Conservation (phyloP, 495 filamentous ascomycete genomes). For the Podospora fimiseda region DNA sequence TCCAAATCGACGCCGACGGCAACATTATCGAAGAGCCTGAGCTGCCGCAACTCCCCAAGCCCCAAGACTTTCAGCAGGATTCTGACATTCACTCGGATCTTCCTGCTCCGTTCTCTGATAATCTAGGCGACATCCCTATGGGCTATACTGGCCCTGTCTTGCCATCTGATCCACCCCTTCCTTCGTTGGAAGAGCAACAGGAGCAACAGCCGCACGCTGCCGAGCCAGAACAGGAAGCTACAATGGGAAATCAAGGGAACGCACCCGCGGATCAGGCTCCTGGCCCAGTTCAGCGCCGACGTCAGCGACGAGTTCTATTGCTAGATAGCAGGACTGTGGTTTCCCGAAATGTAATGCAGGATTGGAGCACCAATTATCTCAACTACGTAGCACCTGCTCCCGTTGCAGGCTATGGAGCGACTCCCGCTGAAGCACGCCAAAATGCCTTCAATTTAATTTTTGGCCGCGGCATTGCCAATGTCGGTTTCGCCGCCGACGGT, state of each 20-base stretch:
- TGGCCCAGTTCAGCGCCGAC: conserved; percentile 21
- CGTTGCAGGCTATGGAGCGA: conserved; percentile 9
- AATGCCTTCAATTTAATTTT: conserved; percentile 42
- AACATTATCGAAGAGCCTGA: conserved; percentile 32
- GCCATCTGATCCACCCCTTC: conserved; percentile 7
- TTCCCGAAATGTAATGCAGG: conserved; percentile 47
- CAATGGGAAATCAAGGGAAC: conserved; percentile 14
- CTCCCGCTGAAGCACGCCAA: conserved; percentile 32
- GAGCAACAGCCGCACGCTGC: conserved; percentile 4
- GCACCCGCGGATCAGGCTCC: conserved; percentile 9
- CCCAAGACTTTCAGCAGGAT: conserved; percentile 1
- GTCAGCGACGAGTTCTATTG: conserved; percentile 20
- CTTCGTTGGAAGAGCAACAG: not conserved
- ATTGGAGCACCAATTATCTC: conserved; percentile 57
- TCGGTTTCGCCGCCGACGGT: conserved; percentile 26
- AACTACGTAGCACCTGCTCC: conserved; percentile 43
- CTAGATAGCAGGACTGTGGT: conserved; percentile 44
- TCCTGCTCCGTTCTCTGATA: conserved; percentile 7
- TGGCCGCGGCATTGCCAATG: conserved; percentile 34
- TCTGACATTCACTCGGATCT: conserved; percentile 1
- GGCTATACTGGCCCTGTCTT: conserved; percentile 1
- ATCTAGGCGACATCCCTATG: conserved; percentile 22
- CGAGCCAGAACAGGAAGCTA: conserved; percentile 11
- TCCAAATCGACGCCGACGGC: conserved; percentile 38
- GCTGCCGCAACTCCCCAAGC: conserved; percentile 27